Evolutionary conservation across 176 grass and related monocot genomes (phyloP).

Genomic region (Oropetium thomaeum): DNA sequence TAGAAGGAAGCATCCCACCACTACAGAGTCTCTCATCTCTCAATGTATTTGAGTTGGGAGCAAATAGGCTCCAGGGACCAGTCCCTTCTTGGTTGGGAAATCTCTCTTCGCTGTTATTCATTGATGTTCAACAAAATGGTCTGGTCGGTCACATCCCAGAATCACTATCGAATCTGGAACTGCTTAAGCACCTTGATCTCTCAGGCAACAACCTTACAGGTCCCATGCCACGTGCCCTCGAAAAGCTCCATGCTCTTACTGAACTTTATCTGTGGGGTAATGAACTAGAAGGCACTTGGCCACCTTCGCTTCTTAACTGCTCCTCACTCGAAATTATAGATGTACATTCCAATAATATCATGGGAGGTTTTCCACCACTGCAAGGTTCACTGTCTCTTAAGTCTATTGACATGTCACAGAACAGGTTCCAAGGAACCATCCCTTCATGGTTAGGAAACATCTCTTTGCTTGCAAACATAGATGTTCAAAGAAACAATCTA

Average conservation of each 20-base stretch:
- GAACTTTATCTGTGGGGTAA: background rate
- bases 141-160: background rate
- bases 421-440: too few relatives aligned
- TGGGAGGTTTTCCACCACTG: too few relatives aligned
- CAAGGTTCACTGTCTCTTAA: too few relatives aligned
- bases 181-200: background rate
- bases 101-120: background rate
- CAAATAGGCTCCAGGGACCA: background rate
- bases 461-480: background rate
- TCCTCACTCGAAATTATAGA: too few relatives aligned
- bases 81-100: slow-evolving; percentile 16
- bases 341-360: too few relatives aligned
- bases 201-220: background rate
- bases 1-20: background rate
- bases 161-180: background rate
- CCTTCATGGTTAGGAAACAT: slow-evolving; percentile 10
- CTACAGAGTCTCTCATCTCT: background rate
- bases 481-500: background rate
- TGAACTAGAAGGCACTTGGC: background rate
- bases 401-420: too few relatives aligned
- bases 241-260: background rate
- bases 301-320: too few relatives aligned
- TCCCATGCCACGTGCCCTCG: background rate
- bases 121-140: background rate
- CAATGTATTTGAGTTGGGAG: background rate